Base-by-base conservation (phyloP, 805 yeast species). In the Kazachstania bromeliacearum region DNA sequence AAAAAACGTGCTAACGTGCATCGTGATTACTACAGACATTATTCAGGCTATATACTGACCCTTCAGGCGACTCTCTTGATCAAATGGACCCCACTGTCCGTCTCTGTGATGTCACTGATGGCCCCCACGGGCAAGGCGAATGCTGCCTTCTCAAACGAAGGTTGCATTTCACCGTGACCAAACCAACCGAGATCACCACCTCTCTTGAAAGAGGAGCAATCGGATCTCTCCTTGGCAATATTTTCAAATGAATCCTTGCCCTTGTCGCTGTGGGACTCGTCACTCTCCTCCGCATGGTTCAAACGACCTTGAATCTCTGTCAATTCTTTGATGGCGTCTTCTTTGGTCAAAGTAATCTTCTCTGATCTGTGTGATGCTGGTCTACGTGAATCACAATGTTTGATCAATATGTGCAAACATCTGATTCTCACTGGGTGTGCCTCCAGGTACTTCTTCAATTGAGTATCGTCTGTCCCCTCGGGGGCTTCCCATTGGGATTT, bases 401-500 rank as follows among this genome's bases (percentile, higher is more conserved):
- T 92, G 44, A 89, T 70, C 33, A 92, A 66, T 32, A 92, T 64
- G 56, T 92, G 98, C 35, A 81, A 69, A 13, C 82, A 88, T 41
- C 89, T 72, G 16, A 92, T 78, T 49, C 82, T 77, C 30, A 75
- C 72, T 12, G 84, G 84, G 41, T 67, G 69, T 33, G 66, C 67
- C 19, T 53, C 54, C 42, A 84, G 60, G 60, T 83, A 84, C 12
- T 61, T 62, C 27, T 71, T 66, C 40, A 89, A 66, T 46, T 67
- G 64, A 1, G 60, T 75, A 12, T 68, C 54, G 47, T 92, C 82
- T 2, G 94, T 76, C 3, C 89, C 95, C 34, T 66, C 73, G 3
- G 98, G 98, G 8, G 94, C 83, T 38, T 79, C 88, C 98, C 98
- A 92, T 26, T 77, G 68, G 0, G 95, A 82, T 53, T 78, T 78